Evolutionary conservation across 345 rosid species (phyloP).

Genomic region (Pugionium cornutum): DNA sequence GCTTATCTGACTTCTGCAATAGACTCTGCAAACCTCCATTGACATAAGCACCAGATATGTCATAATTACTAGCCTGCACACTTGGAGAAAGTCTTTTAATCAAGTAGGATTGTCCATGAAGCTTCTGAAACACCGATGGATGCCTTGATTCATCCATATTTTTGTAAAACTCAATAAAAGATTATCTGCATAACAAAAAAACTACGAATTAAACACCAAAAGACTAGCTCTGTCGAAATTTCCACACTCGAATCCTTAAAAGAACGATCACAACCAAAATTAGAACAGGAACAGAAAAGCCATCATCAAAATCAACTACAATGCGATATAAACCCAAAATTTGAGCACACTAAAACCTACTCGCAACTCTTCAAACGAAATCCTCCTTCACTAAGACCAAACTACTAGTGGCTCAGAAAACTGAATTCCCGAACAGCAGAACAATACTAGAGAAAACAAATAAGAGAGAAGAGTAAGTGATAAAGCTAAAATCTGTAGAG

Average conservation of each 20-base stretch:
- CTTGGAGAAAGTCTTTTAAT: slow-evolving; percentile 47
- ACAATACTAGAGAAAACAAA: not conserved
- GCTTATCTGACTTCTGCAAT: slow-evolving; percentile 39
- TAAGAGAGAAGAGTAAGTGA: not conserved
- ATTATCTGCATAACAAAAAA: slow-evolving; percentile 15
- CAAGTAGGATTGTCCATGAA: slow-evolving; percentile 53
- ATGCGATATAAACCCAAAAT: not conserved
- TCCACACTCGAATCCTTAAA: not conserved
- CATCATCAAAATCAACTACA: slow-evolving; percentile 3
- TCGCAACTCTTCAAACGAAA: slow-evolving; percentile 8
- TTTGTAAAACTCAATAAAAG: slow-evolving; percentile 7
- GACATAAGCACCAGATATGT: slow-evolving; percentile 30
- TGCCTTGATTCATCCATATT: slow-evolving; percentile 60
- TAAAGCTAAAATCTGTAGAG: slow-evolving; percentile 1
- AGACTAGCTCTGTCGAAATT: not conserved
- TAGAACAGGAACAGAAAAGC: not conserved
- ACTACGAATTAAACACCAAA: not conserved
- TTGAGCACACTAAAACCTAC: not conserved
- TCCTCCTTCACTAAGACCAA: not conserved
- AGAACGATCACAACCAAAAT: not conserved
- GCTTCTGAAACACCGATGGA: slow-evolving; percentile 59
- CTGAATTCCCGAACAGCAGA: not conserved
- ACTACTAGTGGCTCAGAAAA: not conserved
- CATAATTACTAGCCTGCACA: slow-evolving; percentile 22
- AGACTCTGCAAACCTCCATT: slow-evolving; percentile 46